Evolutionary conservation across 1,284 basidiomycete genomes (phyloP).

Genomic region (Sporisorium iseilematis-ciliati): DNA sequence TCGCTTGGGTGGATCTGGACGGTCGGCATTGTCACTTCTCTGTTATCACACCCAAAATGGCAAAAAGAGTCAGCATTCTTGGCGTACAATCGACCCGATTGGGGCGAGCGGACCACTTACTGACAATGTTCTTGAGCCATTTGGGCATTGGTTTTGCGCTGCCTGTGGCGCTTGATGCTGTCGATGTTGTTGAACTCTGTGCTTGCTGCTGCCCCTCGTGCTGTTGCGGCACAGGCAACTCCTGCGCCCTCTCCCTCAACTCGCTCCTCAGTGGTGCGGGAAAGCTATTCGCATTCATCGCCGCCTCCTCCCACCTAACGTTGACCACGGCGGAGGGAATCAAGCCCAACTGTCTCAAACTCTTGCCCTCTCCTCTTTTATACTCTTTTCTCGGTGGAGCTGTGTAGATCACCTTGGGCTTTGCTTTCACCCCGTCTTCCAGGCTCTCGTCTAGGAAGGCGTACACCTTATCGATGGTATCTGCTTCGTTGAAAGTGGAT

Average conservation of each 20-base stretch:
- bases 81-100: background rate
- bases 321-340: slow-evolving; percentile 83
- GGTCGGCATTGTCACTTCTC: slow-evolving; percentile 11
- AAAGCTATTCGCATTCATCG: slow-evolving; percentile 73
- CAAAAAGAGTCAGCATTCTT: background rate
- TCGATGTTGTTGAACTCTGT: background rate
- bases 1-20: slow-evolving; percentile 5
- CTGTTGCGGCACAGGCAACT: slow-evolving; percentile 24
- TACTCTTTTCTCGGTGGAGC: slow-evolving; percentile 83
- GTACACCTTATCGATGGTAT: slow-evolving; percentile 83
- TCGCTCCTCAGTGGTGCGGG: slow-evolving; percentile 42
- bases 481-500: slow-evolving; percentile 78
- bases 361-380: slow-evolving; percentile 79
- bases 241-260: slow-evolving; percentile 22
- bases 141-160: slow-evolving; percentile 42
- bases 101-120: slow-evolving; percentile 24
- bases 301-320: slow-evolving; percentile 80
- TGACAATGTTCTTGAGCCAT: slow-evolving; percentile 50
- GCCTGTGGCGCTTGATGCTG: background rate
- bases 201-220: background rate
- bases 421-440: slow-evolving; percentile 76
- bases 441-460: slow-evolving; percentile 82
- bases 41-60: background rate
- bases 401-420: slow-evolving; percentile 83
- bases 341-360: slow-evolving; percentile 79